These are phyloP conservation scores for Aphanocladium album DNA, from an alignment of 2,329 filamentous ascomycete species.

Conservation along the genomic window DNA sequence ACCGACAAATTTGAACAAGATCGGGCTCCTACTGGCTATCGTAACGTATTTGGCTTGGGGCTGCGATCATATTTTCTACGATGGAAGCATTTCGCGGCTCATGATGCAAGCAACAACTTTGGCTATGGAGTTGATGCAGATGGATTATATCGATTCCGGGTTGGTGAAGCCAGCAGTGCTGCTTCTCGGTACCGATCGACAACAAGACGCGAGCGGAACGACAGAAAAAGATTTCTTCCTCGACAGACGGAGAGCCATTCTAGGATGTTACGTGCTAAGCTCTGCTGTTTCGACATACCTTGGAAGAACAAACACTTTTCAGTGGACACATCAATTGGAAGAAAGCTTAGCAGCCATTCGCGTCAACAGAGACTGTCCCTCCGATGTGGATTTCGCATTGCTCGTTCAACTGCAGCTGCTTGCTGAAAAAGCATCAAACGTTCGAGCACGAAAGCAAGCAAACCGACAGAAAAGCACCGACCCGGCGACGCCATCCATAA, in stretches of 20 bases:
- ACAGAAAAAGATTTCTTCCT: background rate
- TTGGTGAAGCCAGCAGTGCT: background rate
- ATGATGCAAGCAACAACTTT: background rate
- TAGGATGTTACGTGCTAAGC: background rate
- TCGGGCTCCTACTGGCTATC: background rate
- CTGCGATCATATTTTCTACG: background rate
- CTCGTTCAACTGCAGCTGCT: background rate
- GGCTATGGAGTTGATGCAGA: background rate
- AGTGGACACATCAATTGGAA: background rate
- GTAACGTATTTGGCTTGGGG: background rate
- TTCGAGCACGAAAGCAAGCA: too few relatives aligned
- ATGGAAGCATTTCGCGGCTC: background rate
- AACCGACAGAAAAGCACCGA: too few relatives aligned
- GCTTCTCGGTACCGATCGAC: background rate
- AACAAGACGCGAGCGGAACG: background rate
- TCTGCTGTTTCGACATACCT: background rate
- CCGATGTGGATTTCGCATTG: background rate
- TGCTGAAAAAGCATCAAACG: background rate
- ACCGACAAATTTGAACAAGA: background rate
- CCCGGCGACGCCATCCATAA: background rate
- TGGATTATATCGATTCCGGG: background rate
- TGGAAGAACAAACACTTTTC: background rate
- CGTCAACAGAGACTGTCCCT: background rate
- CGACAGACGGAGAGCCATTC: background rate
- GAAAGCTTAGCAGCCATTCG: background rate